Evolutionary conservation across 2,329 filamentous ascomycete genomes (phyloP), one percentile per base, ranked within the genome.

Genomic region (Aspergillus fructus): DNA sequence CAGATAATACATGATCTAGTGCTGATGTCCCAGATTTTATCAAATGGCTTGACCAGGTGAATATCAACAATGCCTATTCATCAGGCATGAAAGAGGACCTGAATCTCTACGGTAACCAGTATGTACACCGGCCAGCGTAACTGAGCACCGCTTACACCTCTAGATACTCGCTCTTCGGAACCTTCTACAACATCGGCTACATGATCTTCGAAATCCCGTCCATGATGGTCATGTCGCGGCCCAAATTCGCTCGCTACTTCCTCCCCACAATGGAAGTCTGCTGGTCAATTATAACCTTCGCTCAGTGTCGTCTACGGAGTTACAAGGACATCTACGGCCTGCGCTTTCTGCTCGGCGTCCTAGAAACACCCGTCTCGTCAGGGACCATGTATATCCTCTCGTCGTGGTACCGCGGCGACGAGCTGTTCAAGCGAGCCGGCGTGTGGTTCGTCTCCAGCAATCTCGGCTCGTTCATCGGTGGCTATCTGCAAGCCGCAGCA

Each of bases 1-100:
- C 34, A 13, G 19, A 62, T 4, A 39, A 13, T 49, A 40, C 13
- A 3, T 30, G 3, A 24, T n/a, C 11, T 5, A 17, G 15, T 23
- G 7, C 51, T 53, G 7, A 74, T 70, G 78, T 72, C 55, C 2
- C 27, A 59, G 51, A 51, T 12, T 81, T 81, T 52, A 71, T 78
- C 59, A 81, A 81, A 59, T 67, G 68, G 68, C 73, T 81, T 12
- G 79, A 80, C 61, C 69, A 73, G 53, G 75, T 72, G 55, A 78
- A 79, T 58, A 68, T 80, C 45, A 75, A 76, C 58, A 81, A 81
- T 59, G 79, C 79, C 1, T 82, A 69, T 53, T 62, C 68, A 15
- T 67, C 64, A 4, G 69, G 69, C 41, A 70, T 70, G 68, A 65
- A 66, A 58, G 64, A 70, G 59, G 68, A 69, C 23, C 61, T 71